Conservation (phyloP, 2,329 filamentous ascomycete genomes). For the Nannizziopsis barbatae region DNA sequence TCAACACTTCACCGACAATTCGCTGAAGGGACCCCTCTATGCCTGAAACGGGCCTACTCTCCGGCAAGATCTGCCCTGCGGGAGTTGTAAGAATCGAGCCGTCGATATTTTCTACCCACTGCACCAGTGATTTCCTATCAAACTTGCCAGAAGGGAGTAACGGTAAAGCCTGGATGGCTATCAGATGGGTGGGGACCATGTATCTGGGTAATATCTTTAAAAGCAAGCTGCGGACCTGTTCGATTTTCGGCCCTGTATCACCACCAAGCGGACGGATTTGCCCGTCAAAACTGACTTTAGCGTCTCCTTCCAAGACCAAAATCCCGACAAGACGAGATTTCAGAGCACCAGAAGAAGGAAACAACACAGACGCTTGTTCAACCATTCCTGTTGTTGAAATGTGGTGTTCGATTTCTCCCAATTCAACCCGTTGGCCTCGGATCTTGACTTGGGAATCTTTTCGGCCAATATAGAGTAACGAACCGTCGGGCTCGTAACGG, state of each 20-base stretch:
- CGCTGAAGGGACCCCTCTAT: slow-evolving; percentile 8
- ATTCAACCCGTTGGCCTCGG: slow-evolving; percentile 69
- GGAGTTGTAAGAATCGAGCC: too few species aligned
- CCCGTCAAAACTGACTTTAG: too few species aligned
- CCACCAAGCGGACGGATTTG: too few species aligned
- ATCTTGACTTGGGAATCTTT: slow-evolving; percentile 60
- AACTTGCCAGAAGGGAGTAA: slow-evolving; percentile 11
- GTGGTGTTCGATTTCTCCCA: slow-evolving; percentile 75
- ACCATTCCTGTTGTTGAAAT: too few species aligned
- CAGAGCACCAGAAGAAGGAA: too few species aligned
- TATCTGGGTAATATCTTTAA: slow-evolving; percentile 14
- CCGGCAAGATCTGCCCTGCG: too few species aligned
- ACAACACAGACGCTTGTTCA: too few species aligned
- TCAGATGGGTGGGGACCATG: slow-evolving; percentile 14
- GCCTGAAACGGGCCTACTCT: neutral
- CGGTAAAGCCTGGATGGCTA: slow-evolving; percentile 12
- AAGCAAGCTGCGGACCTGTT: too few species aligned
- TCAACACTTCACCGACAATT: slow-evolving; percentile 18
- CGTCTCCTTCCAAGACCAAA: too few species aligned
- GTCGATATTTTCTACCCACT: slow-evolving; percentile 13
- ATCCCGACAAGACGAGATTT: too few species aligned
- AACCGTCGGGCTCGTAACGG: slow-evolving; percentile 6
- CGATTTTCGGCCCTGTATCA: too few species aligned
- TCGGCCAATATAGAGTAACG: slow-evolving; percentile 17
- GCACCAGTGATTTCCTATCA: slow-evolving; percentile 15